A percentile compares a stretch with the other conserved stretches of the same genome.
phyloP scores from a whole-genome alignment of 2,329 filamentous ascomycete species.

The Colletotrichum godetiae region DNA sequence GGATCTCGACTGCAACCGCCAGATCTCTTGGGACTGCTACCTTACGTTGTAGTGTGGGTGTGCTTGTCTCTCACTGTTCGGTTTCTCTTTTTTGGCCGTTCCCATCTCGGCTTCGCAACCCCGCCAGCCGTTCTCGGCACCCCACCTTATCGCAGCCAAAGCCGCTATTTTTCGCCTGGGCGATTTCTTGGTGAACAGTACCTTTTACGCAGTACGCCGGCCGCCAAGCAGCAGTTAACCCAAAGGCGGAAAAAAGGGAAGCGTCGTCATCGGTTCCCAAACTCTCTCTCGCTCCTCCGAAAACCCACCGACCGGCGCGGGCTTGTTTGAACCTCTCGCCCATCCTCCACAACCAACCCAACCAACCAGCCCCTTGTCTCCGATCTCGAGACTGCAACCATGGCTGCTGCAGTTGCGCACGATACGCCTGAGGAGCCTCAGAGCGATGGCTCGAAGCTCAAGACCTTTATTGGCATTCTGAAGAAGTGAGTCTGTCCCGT shows the following conservation, averaged over 20 bases:
- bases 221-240: background rate
- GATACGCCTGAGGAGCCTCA: constrained; percentile 57
- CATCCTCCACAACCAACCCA: background rate
- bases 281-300: background rate
- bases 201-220: background rate
- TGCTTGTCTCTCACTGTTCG: background rate
- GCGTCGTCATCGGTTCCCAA: constrained; percentile 30
- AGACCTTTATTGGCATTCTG: constrained; percentile 87
- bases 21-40: background rate
- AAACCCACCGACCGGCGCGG: background rate
- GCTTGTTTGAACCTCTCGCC: background rate
- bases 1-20: background rate
- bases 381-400: constrained; percentile 34
- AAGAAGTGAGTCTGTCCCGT: constrained; percentile 74
- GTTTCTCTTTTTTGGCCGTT: background rate
- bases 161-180: constrained; percentile 28
- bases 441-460: constrained; percentile 89
- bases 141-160: constrained; percentile 33
- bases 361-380: background rate
- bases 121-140: constrained; percentile 34
- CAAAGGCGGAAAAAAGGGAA: background rate
- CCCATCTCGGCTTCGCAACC: constrained; percentile 18
- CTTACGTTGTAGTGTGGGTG: background rate
- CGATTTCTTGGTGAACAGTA: constrained; percentile 12
- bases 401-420: constrained; percentile 52